Base-by-base conservation (phyloP, 345 rosid genomes). In the Jatropha curcas region DNA sequence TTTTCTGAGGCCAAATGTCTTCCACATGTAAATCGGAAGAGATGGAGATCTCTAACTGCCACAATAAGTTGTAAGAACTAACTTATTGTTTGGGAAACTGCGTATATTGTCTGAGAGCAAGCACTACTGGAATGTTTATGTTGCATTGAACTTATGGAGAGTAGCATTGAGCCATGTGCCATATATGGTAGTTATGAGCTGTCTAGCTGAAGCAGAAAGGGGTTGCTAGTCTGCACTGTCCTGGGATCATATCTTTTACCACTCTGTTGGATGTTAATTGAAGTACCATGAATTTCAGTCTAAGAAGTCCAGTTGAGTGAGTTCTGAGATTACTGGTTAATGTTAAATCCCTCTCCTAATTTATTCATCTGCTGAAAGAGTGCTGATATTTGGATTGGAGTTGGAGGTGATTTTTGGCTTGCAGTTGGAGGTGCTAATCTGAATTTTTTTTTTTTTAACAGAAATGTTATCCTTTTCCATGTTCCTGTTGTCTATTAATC, bases 281-380 rank as follows among this genome's bases (percentile, higher is more conserved):
- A 19, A 60, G 6, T 5, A 2, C 31, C 4, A 60, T 48, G 43
- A 20, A 50, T 20, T 28, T 22, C 16, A 20, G 34, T 7, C 51
- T 27, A n/a, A 22, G 35, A 25, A 20, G 24, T 71, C 17, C 61
- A 35, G 46, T 22, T 20, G 34, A 27, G 25, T 65, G 34, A 60
- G 45, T 34, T 33, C 13, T 71, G 2, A 20, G 20, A 50, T 33
- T 9, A 71, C 25, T 71, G 30, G n/a, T 19, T 60, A 1, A 24
- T 24, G 1, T 52, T 5, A 27, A 52, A 53, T 41, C 14, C 10
- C 20, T 34, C 10, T 71, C 45, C 31, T 27, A 35, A 48, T 48
- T 46, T 35, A 52, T 48, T 71, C n/a, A 71, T 45, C 30, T 17
- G 53, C 55, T 71, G 67, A 60, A 71, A 30, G 25, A 11, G 12